These are phyloP conservation scores for Rosa rugosa DNA, from an alignment of 306 rosid genomes.

Conservation along the genomic window DNA sequence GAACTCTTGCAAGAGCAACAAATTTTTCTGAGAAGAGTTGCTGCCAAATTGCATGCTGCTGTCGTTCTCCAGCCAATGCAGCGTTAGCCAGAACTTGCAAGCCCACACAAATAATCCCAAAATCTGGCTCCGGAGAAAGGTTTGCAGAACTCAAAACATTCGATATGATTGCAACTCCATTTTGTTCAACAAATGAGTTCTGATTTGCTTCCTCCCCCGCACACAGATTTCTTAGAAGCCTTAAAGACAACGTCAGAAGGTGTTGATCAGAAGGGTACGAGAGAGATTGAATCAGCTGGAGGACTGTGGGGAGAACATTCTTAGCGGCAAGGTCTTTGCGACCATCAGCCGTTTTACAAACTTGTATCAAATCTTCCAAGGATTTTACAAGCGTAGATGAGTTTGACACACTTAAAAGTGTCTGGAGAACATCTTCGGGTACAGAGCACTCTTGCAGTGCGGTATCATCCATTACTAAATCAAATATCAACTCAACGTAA, in stretches of 20 bases:
- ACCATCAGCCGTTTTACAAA: constrained; percentile 46
- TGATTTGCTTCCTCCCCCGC: constrained; percentile 65
- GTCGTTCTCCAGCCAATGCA: constrained; percentile 65
- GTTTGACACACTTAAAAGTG: constrained; percentile 39
- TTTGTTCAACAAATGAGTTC: constrained; percentile 47
- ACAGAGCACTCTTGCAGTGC: constrained; percentile 32
- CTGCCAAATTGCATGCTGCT: constrained; percentile 62
- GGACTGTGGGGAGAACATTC: constrained; percentile 37
- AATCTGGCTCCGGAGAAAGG: constrained; percentile 31
- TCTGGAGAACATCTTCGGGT: constrained; percentile 35
- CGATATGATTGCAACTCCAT: constrained; percentile 46
- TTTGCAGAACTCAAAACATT: constrained; percentile 41
- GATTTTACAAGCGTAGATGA: constrained; percentile 38
- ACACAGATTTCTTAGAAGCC: constrained; percentile 66
- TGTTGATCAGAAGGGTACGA: constrained; percentile 20
- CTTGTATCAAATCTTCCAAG: constrained; percentile 41
- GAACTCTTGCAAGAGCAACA: constrained; percentile 45
- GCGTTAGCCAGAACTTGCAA: constrained; percentile 79
- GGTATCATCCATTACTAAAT: constrained; percentile 30
- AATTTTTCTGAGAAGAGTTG: constrained; percentile 42
- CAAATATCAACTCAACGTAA: neutral
- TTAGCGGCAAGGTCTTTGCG: constrained; percentile 48
- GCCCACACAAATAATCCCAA: constrained; percentile 47
- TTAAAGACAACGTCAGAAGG: constrained; percentile 42
- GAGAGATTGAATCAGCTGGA: constrained; percentile 34